These are phyloP conservation scores for Aspergillus bombycis DNA, from an alignment of 2,329 filamentous ascomycete genomes.

Conservation along the genomic window DNA sequence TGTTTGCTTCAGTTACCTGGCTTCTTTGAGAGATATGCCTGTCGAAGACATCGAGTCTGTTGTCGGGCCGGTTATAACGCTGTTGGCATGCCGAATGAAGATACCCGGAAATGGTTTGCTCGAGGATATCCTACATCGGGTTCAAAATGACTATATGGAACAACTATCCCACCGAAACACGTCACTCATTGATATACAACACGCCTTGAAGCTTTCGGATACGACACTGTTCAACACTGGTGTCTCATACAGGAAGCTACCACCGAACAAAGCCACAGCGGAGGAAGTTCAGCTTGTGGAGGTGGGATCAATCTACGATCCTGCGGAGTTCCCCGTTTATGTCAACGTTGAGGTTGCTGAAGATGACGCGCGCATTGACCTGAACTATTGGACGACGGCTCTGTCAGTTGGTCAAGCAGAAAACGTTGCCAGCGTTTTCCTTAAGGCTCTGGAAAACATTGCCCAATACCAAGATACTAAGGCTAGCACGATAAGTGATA, in stretches of 20 bases:
- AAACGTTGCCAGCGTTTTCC: slow-evolving; percentile 44
- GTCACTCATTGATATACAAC: slow-evolving; percentile 52
- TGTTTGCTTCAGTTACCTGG: slow-evolving; percentile 56
- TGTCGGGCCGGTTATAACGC: slow-evolving; percentile 53
- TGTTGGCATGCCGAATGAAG: slow-evolving; percentile 49
- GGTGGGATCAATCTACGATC: slow-evolving; percentile 47
- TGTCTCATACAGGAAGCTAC: slow-evolving; percentile 51
- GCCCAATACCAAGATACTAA: slow-evolving; percentile 37
- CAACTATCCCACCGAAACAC: slow-evolving; percentile 49
- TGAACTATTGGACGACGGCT: slow-evolving; percentile 47
- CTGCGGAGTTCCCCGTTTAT: slow-evolving; percentile 53
- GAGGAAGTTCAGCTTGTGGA: slow-evolving; percentile 44
- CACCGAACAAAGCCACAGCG: slow-evolving; percentile 29
- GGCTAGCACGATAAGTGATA: slow-evolving; percentile 33
- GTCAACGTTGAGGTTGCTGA: slow-evolving; percentile 54
- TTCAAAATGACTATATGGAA: slow-evolving; percentile 53
- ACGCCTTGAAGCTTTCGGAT: slow-evolving; percentile 43
- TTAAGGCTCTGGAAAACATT: slow-evolving; percentile 42
- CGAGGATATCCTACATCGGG: slow-evolving; percentile 41
- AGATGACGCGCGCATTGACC: slow-evolving; percentile 38
- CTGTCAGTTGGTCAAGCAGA: slow-evolving; percentile 43
- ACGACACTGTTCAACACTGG: slow-evolving; percentile 52
- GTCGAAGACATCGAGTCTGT: slow-evolving; percentile 45
- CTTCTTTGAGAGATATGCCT: slow-evolving; percentile 45
- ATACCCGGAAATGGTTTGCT: slow-evolving; percentile 37